Conservation (phyloP, 2,329 filamentous ascomycete genomes). For the Aspergillus texensis region DNA sequence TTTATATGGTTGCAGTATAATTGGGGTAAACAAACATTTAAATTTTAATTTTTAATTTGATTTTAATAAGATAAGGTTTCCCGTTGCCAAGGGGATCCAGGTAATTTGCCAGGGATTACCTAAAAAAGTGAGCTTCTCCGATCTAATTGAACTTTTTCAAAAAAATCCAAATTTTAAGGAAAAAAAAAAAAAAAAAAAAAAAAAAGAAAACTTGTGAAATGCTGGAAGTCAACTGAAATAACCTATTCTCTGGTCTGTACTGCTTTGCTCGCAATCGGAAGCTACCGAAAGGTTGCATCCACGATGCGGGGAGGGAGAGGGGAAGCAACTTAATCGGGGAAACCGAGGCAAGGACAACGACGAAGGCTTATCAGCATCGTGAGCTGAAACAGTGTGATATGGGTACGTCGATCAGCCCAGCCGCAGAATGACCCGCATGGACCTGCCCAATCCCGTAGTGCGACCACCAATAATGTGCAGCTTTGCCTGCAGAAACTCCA, state of each 20-base stretch:
- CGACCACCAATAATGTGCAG: not conserved
- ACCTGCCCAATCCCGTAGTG: slow-evolving; percentile 8
- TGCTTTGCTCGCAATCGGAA: not conserved
- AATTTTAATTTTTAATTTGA: too few relatives aligned
- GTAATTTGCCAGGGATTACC: too few relatives aligned
- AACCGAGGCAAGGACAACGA: not conserved
- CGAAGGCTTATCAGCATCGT: not conserved
- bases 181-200: not conserved
- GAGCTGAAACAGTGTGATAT: not conserved
- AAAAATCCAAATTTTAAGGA: too few relatives aligned
- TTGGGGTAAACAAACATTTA: too few relatives aligned
- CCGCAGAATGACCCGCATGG: slow-evolving; percentile 6
- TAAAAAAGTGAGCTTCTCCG: too few relatives aligned
- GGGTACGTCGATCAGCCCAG: not conserved
- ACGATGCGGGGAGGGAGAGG: not conserved
- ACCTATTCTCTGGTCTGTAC: not conserved
- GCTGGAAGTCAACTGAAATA: too few relatives aligned
- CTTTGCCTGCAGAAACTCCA: not conserved
- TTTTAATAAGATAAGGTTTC: too few relatives aligned
- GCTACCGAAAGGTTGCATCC: not conserved
- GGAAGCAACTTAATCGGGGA: not conserved
- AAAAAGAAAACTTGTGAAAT: too few relatives aligned
- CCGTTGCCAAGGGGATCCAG: too few relatives aligned
- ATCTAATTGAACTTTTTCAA: too few relatives aligned
- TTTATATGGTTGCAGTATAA: too few relatives aligned